Base-by-base conservation (phyloP, 495 filamentous ascomycete species). In the Aspergillus carlsbadensis region DNA sequence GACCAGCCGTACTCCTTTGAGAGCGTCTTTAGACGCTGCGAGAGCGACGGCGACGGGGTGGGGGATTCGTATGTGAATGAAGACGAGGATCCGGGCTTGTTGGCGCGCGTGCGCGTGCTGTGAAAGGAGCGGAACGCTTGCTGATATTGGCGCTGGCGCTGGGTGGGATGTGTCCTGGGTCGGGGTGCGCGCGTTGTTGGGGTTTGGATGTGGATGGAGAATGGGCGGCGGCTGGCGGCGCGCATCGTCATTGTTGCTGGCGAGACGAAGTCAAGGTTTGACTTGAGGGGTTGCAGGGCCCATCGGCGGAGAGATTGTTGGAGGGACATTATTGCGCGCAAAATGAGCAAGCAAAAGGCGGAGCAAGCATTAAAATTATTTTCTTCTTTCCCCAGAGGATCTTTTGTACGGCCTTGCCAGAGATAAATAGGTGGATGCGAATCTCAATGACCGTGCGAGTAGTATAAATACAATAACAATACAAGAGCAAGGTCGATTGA, bases 1-100 rank as follows among this genome's bases (percentile, higher is more conserved):
- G 89, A 81, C 89, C 92, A 97, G 36, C 94, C 94, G 68, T 99
- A 99, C 72, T 97, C 95, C 39, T 87, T 82, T 0, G 88, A 90
- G n/a, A 98, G 79, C 62, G 89, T 89, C 65, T 82, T 87, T 56
- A 98, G 68, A 10, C 89, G 81, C 53, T 79, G 81, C 0, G 88
- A 84, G 6, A 96, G 66, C 2, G 87, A 83, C 13, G 70, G 72
- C 20, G 80, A 65, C 58, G 81, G 58, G 20, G 37, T 54, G 14
- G 49, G 49, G 3, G 35, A 10, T 34, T 52, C 36, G 22, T 52
- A 42, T 41, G 49, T 52, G 49, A 31, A 52, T 34, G 20, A 18
- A 21, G 24, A 31, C 0, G 67, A 41, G 26, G 4, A 3, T 3
- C 26, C 26, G 3, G 26, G 26, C 15, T 63, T 24, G 34, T 42